A percentile compares a stretch with the other conserved stretches of the same genome.
phyloP scores from a whole-genome alignment of 139 green algal genomes.

The Micractinium conductrix region DNA sequence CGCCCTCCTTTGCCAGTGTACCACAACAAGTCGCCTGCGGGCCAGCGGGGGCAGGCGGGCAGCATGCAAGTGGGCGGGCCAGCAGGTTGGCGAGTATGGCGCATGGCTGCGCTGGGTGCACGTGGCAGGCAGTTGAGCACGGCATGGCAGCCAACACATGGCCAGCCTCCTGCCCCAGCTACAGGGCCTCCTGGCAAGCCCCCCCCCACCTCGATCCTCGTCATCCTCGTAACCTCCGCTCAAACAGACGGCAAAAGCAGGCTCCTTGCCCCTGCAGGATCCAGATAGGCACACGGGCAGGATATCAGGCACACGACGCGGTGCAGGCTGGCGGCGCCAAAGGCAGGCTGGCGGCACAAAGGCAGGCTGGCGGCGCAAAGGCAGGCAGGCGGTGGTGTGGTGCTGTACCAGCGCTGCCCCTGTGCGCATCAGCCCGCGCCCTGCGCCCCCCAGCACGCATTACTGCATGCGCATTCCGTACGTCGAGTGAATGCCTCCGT shows the following conservation, averaged over 20 bases:
- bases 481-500: constrained; percentile 7
- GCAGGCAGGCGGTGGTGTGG: too few species aligned
- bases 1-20: constrained; percentile 72
- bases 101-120: not conserved
- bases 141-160: too few species aligned
- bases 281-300: too few species aligned
- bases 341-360: too few species aligned
- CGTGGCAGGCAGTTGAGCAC: not conserved
- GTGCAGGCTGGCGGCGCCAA: too few species aligned
- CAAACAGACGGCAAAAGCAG: constrained; percentile 58
- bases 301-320: too few species aligned
- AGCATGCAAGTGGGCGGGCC: not conserved
- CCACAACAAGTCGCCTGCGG: constrained; percentile 46
- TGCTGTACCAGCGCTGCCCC: too few species aligned
- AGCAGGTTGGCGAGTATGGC: not conserved
- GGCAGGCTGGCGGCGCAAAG: too few species aligned
- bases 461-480: too few species aligned
- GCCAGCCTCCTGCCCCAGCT: too few species aligned
- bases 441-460: too few species aligned
- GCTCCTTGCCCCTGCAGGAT: not conserved
- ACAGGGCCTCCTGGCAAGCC: not conserved
- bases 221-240: constrained; percentile 72
- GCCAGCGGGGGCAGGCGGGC: not conserved
- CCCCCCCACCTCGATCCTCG: constrained; percentile 47
- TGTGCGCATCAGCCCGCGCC: not conserved